phyloP scores from a whole-genome alignment of 2,329 filamentous ascomycete genomes.

The Colletotrichum sp. region DNA sequence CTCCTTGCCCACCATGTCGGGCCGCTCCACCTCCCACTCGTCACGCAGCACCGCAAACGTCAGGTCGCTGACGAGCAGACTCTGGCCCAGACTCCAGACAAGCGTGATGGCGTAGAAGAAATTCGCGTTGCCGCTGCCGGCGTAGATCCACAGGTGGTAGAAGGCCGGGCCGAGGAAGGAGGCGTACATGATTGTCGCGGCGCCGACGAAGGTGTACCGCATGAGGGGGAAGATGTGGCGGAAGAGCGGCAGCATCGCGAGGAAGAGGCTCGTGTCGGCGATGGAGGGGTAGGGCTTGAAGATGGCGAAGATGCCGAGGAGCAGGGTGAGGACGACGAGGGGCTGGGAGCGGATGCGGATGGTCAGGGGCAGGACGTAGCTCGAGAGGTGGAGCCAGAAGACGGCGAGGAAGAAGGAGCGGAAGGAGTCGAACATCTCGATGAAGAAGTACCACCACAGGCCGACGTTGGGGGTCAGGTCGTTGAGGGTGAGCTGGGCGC shows the following conservation, averaged over 20 bases:
- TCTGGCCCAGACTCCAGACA: conserved; percentile 94
- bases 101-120: conserved; percentile 99
- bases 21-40: conserved; percentile 91
- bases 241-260: conserved; percentile 83
- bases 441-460: conserved; percentile 99
- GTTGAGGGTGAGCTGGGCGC: conserved; percentile 87
- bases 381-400: conserved; percentile 94
- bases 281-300: conserved; percentile 98
- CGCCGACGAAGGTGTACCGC: conserved; percentile 87
- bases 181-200: conserved; percentile 84
- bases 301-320: conserved; percentile 88
- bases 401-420: conserved; percentile 95
- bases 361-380: conserved; percentile 86
- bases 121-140: conserved; percentile 96
- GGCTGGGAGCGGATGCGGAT: conserved; percentile 86
- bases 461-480: conserved; percentile 95
- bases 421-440: conserved; percentile 99
- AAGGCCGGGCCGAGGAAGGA: conserved; percentile 91
- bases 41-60: conserved; percentile 89
- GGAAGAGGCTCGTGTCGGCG: conserved; percentile 85
- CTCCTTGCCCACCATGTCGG: conserved; percentile 88
- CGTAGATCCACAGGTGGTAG: conserved; percentile 98
- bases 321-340: conserved; percentile 81
- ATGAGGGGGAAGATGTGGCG: conserved; percentile 93
- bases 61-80: conserved; percentile 84